These are phyloP conservation scores for Talaromyces sp. DNA, from an alignment of 2,329 filamentous ascomycete species.

Conservation along the genomic window DNA sequence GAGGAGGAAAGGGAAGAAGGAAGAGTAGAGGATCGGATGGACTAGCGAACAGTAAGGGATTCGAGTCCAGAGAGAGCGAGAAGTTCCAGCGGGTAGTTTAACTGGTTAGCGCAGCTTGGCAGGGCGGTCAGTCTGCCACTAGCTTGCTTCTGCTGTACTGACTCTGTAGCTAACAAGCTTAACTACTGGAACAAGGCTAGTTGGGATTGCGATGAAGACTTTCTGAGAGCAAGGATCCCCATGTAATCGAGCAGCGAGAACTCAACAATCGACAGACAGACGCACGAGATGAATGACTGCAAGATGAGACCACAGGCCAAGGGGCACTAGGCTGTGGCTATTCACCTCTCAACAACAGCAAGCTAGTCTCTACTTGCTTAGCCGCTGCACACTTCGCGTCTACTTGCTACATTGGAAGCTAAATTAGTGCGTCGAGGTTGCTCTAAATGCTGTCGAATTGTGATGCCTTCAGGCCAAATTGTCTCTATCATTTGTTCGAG, in stretches of 20 bases:
- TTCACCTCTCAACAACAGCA: neutral
- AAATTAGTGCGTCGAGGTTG: neutral
- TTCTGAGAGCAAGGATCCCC: neutral
- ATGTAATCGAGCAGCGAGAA: neutral
- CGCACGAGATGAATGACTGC: neutral
- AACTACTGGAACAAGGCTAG: too few relatives aligned
- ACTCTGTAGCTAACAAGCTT: too few relatives aligned
- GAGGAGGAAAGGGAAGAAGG: slow-evolving; percentile 11
- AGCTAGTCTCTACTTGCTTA: slow-evolving; percentile 2
- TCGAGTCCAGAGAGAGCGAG: slow-evolving; percentile 9
- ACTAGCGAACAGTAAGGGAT: neutral
- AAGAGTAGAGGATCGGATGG: slow-evolving; percentile 10
- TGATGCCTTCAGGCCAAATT: neutral
- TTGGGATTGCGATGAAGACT: neutral
- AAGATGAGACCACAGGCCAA: neutral
- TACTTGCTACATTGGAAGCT: neutral
- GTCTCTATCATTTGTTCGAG: neutral
- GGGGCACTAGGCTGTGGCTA: neutral
- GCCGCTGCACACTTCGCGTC: neutral
- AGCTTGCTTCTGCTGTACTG: neutral
- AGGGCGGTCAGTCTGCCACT: slow-evolving; percentile 8
- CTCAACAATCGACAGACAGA: neutral
- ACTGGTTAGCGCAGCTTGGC: slow-evolving; percentile 3
- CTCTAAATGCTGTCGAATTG: neutral
- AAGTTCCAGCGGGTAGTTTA: slow-evolving; percentile 5